These are phyloP conservation scores for Phylloporus arenicola DNA, from an alignment of 768 basidiomycete genomes.

Conservation along the genomic window DNA sequence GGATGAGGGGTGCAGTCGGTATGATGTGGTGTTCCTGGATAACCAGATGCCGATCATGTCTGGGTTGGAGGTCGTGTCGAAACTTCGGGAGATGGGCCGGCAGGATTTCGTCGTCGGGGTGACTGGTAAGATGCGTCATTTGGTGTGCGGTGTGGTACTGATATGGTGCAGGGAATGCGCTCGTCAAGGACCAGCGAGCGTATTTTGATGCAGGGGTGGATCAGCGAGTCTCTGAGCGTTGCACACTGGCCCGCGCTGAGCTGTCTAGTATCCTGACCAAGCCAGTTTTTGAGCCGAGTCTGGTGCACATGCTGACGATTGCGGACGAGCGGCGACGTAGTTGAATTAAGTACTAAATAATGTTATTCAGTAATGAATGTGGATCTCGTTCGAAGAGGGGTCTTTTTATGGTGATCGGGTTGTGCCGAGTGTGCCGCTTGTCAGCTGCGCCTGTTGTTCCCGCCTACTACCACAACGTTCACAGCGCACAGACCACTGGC, in stretches of 20 bases:
- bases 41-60: slow-evolving; percentile 86
- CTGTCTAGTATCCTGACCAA: slow-evolving; percentile 64
- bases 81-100: slow-evolving; percentile 59
- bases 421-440: slow-evolving; percentile 31
- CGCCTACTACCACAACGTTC: slow-evolving; percentile 19
- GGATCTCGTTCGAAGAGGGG: not conserved
- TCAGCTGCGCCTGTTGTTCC: slow-evolving; percentile 31
- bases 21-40: slow-evolving; percentile 49
- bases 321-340: slow-evolving; percentile 38
- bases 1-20: slow-evolving; percentile 11
- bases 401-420: slow-evolving; percentile 28
- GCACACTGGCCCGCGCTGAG: not conserved
- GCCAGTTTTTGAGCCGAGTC: slow-evolving; percentile 61
- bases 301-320: slow-evolving; percentile 38
- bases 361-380: not conserved
- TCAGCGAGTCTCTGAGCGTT: slow-evolving; percentile 41
- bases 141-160: slow-evolving; percentile 2
- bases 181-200: slow-evolving; percentile 61
- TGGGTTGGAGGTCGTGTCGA: slow-evolving; percentile 62
- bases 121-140: slow-evolving; percentile 43
- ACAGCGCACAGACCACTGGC: slow-evolving; percentile 30
- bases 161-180: slow-evolving; percentile 45
- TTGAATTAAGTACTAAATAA: not conserved
- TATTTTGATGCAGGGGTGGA: slow-evolving; percentile 74
- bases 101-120: slow-evolving; percentile 79